Evolutionary conservation across 257 asterid genomes (phyloP).

Genomic region (Rehmannia glutinosa): DNA sequence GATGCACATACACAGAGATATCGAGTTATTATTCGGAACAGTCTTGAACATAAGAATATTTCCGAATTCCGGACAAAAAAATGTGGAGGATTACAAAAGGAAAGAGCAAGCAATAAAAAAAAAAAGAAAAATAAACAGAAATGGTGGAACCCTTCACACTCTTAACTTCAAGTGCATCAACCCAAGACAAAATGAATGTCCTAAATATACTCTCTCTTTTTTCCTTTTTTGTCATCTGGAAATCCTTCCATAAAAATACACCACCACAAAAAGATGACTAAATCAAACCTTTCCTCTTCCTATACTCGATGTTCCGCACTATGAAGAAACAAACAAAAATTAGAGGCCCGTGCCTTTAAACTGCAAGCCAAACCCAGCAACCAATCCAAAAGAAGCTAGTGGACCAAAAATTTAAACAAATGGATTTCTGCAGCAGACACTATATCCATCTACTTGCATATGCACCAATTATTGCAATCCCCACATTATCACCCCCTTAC

Average conservation of each 20-base stretch:
- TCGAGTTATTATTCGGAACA: no score
- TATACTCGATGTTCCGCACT: no score
- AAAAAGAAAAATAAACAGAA: neutral
- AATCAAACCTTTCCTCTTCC: neutral
- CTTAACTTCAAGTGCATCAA: neutral
- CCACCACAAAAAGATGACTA: neutral
- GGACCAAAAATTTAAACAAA: neutral
- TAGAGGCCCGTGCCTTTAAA: neutral
- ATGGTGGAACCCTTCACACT: neutral
- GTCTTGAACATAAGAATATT: no score
- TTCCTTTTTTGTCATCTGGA: neutral
- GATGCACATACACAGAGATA: neutral
- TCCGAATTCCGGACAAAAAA: no score
- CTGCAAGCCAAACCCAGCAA: neutral
- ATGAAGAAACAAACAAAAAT: neutral
- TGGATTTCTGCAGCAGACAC: neutral
- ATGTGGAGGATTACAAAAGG: neutral
- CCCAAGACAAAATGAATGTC: neutral
- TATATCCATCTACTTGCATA: neutral
- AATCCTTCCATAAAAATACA: neutral
- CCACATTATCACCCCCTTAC: neutral
- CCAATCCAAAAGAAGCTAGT: neutral
- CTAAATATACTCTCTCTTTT: neutral
- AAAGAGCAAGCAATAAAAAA: neutral
- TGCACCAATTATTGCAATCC: neutral